Evolutionary conservation across 139 green algal genomes (phyloP), one percentile per base, ranked within the genome.

Genomic region (Picochlorum sp.): DNA sequence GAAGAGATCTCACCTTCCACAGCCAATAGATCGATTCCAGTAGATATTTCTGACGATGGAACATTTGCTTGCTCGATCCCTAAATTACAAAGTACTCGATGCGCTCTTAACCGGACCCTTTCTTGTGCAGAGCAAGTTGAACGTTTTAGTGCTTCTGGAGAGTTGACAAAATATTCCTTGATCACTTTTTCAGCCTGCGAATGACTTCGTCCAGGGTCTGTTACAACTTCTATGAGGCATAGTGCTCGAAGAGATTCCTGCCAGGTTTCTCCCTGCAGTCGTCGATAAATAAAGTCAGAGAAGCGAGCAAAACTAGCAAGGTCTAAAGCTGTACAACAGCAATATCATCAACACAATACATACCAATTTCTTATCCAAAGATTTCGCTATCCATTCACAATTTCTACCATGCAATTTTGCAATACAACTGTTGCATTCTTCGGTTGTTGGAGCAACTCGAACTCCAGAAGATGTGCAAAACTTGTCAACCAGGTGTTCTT

Each of bases 161-260:
- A 64, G 16, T 63, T 74, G 59, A 89, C 78, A 64, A 91, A 91
- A 61, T 86, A 76, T 2, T 86, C 83, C 2, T 81, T 81, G 14
- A 87, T 55, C 70, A 86, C 80, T 13, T 73, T 73, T 59, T 58
- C 74, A 7, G 52, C 50, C 3, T 75, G 71, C 12, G 20, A n/a
- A 0, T n/a, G 2, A 2, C 22, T 16, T 47, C 47, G 73, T 33
- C 58, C 74, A 56, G 80, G 77, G 7, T 68, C 63, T 47, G 79
- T 55, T 22, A 56, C 55, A 2, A 81, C 80, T 53, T 93, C 80
- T 31, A 93, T 55, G 3, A 74, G 83, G 52, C 60, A 83, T 41
- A 93, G 68, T 22, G 81, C 66, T 9, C 85, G 80, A 62, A 90
- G 65, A 35, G 68, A 55, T 7, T 78, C 64, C 55, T 91, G 85